Percentiles rank a stretch among this genome's conserved stretches.
These are phyloP conservation scores for Lycium ferocissimum DNA, from an alignment of 257 asterid species.

Conservation along the genomic window DNA sequence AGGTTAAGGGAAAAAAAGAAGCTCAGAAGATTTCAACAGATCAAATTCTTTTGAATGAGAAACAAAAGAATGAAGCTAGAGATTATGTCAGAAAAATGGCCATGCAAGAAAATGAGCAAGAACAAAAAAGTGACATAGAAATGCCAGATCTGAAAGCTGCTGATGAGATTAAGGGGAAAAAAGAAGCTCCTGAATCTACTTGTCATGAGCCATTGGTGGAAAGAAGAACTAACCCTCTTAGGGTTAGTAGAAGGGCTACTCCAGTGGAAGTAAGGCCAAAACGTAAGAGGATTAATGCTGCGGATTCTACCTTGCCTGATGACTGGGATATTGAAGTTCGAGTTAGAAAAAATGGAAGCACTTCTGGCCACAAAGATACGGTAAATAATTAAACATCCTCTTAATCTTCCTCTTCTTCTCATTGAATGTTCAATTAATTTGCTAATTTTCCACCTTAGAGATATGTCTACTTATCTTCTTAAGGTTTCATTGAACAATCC, in stretches of 20 bases:
- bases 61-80: too few species aligned
- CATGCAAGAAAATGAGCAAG: too few species aligned
- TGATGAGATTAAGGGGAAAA: neutral
- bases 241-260: neutral
- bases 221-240: neutral
- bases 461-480: neutral
- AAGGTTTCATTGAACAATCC: neutral
- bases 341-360: neutral
- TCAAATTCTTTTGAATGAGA: too few species aligned
- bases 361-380: neutral
- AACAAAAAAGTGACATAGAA: neutral
- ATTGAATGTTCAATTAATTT: neutral
- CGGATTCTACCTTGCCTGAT: too few species aligned
- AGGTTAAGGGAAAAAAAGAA: too few species aligned
- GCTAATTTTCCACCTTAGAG: too few species aligned
- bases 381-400: neutral
- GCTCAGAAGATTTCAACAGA: too few species aligned
- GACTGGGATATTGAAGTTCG: too few species aligned
- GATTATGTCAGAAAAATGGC: too few species aligned
- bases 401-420: neutral
- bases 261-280: too few species aligned
- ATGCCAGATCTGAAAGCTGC: neutral
- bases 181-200: neutral
- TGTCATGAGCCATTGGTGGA: neutral
- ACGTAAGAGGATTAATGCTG: too few species aligned